Evolutionary conservation across 306 rosid species (phyloP).

Genomic region (Cicer arietinum): DNA sequence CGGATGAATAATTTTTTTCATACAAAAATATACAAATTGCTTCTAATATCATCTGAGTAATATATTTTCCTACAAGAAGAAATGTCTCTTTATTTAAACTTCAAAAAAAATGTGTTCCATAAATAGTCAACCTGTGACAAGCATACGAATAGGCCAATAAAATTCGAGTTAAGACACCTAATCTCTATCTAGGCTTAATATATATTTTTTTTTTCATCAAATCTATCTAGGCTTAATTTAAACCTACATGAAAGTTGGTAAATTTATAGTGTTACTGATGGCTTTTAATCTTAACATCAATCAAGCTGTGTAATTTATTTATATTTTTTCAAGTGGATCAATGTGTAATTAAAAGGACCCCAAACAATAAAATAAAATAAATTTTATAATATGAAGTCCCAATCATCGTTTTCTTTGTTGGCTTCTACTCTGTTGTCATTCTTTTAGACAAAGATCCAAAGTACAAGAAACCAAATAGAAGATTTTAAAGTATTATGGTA

Average conservation of each 20-base stretch:
- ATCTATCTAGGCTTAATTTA: constrained; percentile 1
- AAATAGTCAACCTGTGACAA: constrained; percentile 18
- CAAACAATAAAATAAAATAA: constrained; percentile 3
- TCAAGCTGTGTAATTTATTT: constrained; percentile 27
- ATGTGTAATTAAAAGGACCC: constrained; percentile 23
- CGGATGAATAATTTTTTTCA: too few relatives aligned
- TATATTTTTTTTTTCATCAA: too few relatives aligned
- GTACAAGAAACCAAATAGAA: constrained; percentile 45
- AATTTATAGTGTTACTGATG: constrained; percentile 28
- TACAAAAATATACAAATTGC: too few relatives aligned
- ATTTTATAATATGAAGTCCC: constrained; percentile 37
- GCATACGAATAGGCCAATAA: constrained; percentile 32
- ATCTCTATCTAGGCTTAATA: constrained; percentile 18
- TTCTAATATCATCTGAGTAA: too few relatives aligned
- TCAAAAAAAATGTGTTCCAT: not conserved
- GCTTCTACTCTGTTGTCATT: constrained; percentile 47
- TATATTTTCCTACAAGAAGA: too few relatives aligned
- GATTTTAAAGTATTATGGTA: constrained; percentile 36
- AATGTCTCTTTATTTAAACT: not conserved
- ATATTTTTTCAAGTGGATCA: constrained; percentile 11
- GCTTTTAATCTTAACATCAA: constrained; percentile 32
- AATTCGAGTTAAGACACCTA: constrained; percentile 22
- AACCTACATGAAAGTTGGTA: constrained; percentile 37
- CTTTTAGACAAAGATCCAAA: constrained; percentile 53
- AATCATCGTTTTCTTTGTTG: constrained; percentile 53